Conservation (phyloP, 2,329 filamentous ascomycete genomes). For the Penicillium sp. region DNA sequence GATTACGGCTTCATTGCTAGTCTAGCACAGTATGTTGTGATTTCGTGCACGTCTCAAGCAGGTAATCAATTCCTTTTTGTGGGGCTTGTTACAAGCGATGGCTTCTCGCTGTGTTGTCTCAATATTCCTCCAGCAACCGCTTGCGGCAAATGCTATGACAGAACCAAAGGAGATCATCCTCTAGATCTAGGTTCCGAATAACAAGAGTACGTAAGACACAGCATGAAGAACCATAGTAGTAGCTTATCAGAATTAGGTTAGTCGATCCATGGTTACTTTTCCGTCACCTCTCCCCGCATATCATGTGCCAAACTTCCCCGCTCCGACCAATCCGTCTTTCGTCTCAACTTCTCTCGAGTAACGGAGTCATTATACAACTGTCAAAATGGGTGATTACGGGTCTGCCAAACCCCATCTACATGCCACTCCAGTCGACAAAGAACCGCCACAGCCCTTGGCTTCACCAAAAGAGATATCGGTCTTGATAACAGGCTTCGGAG, state of each 20-base stretch:
- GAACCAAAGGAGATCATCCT: too few relatives aligned
- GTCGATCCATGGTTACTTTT: conserved; percentile 1
- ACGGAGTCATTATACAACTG: background rate
- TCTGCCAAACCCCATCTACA: conserved; percentile 13
- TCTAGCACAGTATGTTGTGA: too few relatives aligned
- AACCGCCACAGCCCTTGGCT: conserved; percentile 14
- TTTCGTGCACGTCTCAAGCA: too few relatives aligned
- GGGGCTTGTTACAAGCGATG: too few relatives aligned
- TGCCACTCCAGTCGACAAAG: conserved; percentile 15
- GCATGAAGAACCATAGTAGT: too few relatives aligned
- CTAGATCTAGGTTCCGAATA: too few relatives aligned
- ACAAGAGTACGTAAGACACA: too few relatives aligned
- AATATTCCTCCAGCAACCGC: too few relatives aligned
- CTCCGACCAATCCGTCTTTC: background rate
- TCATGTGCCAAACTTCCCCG: conserved; percentile 5
- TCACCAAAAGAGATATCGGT: conserved; percentile 32
- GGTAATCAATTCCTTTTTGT: too few relatives aligned
- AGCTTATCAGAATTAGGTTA: conserved; percentile 2
- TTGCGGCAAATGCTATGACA: too few relatives aligned
- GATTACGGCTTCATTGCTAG: too few relatives aligned
- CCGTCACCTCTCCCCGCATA: conserved; percentile 20
- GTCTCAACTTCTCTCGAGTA: conserved; percentile 5
- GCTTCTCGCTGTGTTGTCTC: too few relatives aligned
- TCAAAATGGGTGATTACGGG: conserved; percentile 36
- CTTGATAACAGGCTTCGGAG: conserved; percentile 38